phyloP scores from a whole-genome alignment of 2,329 filamentous ascomycete genomes.

The Pyrenophora seminiperda region DNA sequence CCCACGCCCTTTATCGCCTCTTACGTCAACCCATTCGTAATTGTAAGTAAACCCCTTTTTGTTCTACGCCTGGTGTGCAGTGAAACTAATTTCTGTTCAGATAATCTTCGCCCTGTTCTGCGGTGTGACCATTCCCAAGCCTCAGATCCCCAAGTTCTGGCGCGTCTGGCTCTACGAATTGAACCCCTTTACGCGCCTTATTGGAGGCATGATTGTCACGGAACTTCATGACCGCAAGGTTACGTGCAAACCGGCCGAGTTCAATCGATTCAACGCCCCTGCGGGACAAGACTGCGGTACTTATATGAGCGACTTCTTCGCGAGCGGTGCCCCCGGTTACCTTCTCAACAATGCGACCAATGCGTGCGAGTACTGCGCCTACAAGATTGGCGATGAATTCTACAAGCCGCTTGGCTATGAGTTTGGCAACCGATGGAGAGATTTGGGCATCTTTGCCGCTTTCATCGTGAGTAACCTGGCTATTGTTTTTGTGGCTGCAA shows the following conservation, averaged over 20 bases:
- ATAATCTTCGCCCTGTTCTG: conserved; percentile 85
- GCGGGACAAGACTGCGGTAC: conserved; percentile 69
- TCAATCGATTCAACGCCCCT: conserved; percentile 72
- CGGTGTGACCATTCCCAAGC: conserved; percentile 79
- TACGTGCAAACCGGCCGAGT: conserved; percentile 63
- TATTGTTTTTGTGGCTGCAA: conserved; percentile 63
- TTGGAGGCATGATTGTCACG: conserved; percentile 78
- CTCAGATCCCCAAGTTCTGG: conserved; percentile 80
- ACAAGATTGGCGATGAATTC: conserved; percentile 79
- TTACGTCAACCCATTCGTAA: conserved; percentile 69
- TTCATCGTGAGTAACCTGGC: conserved; percentile 81
- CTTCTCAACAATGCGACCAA: conserved; percentile 68
- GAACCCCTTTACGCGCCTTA: conserved; percentile 81
- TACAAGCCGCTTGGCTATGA: conserved; percentile 69
- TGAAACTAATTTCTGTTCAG: conserved; percentile 58
- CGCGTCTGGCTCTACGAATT: conserved; percentile 80
- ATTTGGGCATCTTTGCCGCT: conserved; percentile 76
- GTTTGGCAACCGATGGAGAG: conserved; percentile 76
- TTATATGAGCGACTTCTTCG: conserved; percentile 77
- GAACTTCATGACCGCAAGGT: conserved; percentile 72
- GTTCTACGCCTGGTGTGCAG: not conserved
- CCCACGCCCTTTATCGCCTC: conserved; percentile 79
- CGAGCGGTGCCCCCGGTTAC: conserved; percentile 71
- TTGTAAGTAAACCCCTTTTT: conserved; percentile 16
- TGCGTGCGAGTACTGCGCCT: conserved; percentile 81